Base-by-base conservation (phyloP, 805 yeast genomes). In the Candida ulmi region DNA sequence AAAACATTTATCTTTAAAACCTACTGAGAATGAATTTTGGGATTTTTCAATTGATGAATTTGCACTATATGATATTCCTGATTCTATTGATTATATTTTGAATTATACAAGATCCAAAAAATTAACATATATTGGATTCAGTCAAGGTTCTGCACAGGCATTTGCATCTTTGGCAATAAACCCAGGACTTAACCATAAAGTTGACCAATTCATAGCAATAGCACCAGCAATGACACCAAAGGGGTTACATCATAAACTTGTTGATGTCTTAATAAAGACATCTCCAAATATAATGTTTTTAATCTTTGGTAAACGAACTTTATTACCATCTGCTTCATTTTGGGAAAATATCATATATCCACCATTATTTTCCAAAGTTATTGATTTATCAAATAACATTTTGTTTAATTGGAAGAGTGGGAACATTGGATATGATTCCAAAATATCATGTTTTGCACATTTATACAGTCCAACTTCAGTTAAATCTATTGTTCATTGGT, bases 151-250 rank as follows among this genome's bases (percentile, higher is more conserved):
- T 0, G 95, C 97, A 1, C 96, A 91, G 59, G 88, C 90, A 29
- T 81, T 90, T 57, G 96, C 96, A 0, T 74, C 95, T 11, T 66
- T 88, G n/a, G 76, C 95, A 0, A 55, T 82, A 9, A 78, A 80
- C 54, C 78, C 83, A 4, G 66, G 68, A 3, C 66, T 90, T 44
- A 88, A 86, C 60, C 50, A 62, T 11, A 68, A 73, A 47, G 66
- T 78, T 30, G 63, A 68, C 11, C 60, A 60, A 33, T 80, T 90
- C 47, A 76, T 90, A 40, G 96, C 95, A 2, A 72, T 90, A 32
- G 85, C 96, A 0, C 98, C 98, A 0, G 97, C 97, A 1, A 83
- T 93, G 72, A 84, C 95, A 0, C 98, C 98, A 1, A 81, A 76
- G 31, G 93, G 96, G 2, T 66, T 90, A 19, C 78, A 81, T 46